Base-by-base conservation (phyloP, 2,329 filamentous ascomycete genomes). In the Epichloe scottii region DNA sequence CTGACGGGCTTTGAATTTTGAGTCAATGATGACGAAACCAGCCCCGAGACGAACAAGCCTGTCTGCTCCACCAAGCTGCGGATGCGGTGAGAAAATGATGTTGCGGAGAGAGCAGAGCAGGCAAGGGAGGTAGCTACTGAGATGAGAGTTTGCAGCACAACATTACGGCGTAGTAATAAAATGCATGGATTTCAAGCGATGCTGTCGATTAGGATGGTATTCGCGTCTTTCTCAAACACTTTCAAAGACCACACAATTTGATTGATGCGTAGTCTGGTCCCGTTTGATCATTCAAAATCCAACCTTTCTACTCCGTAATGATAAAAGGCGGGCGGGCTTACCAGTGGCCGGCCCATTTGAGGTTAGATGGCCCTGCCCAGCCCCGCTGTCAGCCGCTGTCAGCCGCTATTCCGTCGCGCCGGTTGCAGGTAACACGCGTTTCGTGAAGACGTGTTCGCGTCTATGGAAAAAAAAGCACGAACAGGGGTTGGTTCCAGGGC, bases 401-500 rank as follows among this genome's bases (percentile, higher is more conserved):
- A 34, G 45, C 45, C 34, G 17, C 30, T 30, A 4, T 39, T 17
- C 46, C 10, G 17, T 15, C 45, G 45, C 45, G 17, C 33, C 39
- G 12, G 38, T 17, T 33, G 11, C 38, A 6, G 4, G 11, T 30
- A 21, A 42, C 33, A 52, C 53, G 53, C 53, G 53, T 53, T 44
- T 48, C 44, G 44, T 53, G 50, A 45, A 49, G 42, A 30, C 52
- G 54, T 49, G 53, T 46, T 49, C 53, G 53, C 53, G 53, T 55
- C 46, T 14, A 37, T 46, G 33, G 26, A n/a, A 14, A 40, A 23
- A 37, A 39, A 40, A 14, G 40, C 40, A 42, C 17, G 40, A 21
- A 21, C 30, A 37, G 17, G 12, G 26, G 34, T n/a, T 5, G 3
- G 33, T 12, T 26, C 19, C 19, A 5, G 11, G 30, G 33, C n/a